Conservation (phyloP, 257 asterid genomes). For the Solanum virginianum region DNA sequence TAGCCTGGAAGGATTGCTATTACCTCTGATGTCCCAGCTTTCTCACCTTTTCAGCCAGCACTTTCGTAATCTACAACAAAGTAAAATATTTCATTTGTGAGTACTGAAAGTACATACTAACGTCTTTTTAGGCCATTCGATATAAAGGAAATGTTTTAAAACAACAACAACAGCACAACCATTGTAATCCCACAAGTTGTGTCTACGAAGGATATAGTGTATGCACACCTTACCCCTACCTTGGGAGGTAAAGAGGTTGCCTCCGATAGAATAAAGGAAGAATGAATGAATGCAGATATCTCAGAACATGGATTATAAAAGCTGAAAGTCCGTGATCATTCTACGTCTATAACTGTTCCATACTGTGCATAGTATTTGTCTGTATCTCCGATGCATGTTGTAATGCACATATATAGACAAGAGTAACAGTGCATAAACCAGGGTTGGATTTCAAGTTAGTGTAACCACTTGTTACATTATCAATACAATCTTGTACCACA, state of each 20-base stretch:
- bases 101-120: not conserved
- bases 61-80: conserved; percentile 38
- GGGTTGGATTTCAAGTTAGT: not conserved
- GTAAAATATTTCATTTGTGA: not conserved
- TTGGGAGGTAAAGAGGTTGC: not conserved
- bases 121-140: not conserved
- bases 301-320: not conserved
- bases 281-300: not conserved
- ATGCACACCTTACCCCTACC: not conserved
- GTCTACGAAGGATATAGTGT: not conserved
- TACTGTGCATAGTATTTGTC: not conserved
- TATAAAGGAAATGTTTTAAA: not conserved
- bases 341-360: not conserved
- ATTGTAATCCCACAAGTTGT: not conserved
- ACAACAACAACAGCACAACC: not conserved
- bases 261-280: not conserved
- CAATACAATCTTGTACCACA: not conserved
- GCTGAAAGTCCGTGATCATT: not conserved
- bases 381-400: not conserved
- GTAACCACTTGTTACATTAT: not conserved
- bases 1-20: conserved; percentile 71
- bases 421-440: not conserved
- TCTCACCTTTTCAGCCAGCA: conserved; percentile 90
- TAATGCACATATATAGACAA: not conserved
- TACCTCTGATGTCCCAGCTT: conserved; percentile 49